Evolutionary conservation across 164 flowering plant species (phyloP), one percentile per base, ranked within the genome.

Genomic region (Magnolia sinica): DNA sequence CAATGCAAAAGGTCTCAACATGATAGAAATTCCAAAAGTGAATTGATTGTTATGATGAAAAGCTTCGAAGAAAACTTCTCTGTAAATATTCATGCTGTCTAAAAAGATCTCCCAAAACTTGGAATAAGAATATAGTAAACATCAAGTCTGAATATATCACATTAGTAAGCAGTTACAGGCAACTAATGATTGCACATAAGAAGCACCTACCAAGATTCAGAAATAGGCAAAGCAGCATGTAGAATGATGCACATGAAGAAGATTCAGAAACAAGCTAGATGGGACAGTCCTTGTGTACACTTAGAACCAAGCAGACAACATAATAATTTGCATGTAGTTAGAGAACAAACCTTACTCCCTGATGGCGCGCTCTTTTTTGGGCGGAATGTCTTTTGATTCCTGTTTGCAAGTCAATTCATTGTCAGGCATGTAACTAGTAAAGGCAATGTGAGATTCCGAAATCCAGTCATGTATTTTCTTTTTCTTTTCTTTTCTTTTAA

Each of bases 321-420:
- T 8, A 45, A 1, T 55, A 16, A 55, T 55, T 3, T 55, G 18
- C 13, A 55, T 55, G 61, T 55, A 16, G 66, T 50, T 51, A 70
- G 19, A 66, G 64, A 63, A 77, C 74, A 66, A 72, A 95, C 98
- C 98, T 95, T 95, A 85, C 96, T 95, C 76, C 99, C 98, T 14
- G 98, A 90, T 3, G 97, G 98, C 19, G 95, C 93, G 84, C 95
- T 95, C 84, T 95, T 95, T 79, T 95, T 95, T 8, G 97, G 99
- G 73, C 98, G 95, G 76, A 95, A 95, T 69, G 99, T 95, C 78
- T 86, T 89, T 70, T 95, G 98, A 77, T 90, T 94, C 89, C 98
- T 94, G 89, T 78, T 79, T 68, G 68, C 75, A 78, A 55, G 64
- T 18, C 61, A 74, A 71, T 22, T 29, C 37, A 77, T 18, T 67